phyloP scores from a whole-genome alignment of 805 yeast species.

The Zygotorulaspora danielsina region DNA sequence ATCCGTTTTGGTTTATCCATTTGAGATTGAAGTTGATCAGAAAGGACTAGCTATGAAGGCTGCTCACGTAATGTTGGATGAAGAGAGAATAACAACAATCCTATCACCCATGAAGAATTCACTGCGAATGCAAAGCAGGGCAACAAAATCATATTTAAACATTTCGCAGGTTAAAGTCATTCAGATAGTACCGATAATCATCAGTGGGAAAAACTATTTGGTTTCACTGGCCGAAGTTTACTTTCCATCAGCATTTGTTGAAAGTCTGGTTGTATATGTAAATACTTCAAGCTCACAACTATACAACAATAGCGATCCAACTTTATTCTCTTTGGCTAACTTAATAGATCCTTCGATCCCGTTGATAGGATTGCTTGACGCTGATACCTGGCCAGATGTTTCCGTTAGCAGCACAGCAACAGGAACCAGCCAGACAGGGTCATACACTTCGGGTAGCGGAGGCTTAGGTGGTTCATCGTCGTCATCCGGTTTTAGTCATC shows the following conservation, averaged over 20 bases:
- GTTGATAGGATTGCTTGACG: constrained; percentile 19
- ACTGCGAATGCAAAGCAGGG: background rate
- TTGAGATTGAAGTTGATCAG: constrained; percentile 33
- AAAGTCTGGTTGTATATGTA: constrained; percentile 47
- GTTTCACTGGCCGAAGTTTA: constrained; percentile 84
- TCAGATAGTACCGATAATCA: constrained; percentile 72
- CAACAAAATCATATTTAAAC: constrained; percentile 1
- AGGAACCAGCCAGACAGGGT: background rate
- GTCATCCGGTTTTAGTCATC: constrained; percentile 2
- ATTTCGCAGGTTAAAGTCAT: constrained; percentile 39
- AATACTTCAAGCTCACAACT: constrained; percentile 50
- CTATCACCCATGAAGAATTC: constrained; percentile 4
- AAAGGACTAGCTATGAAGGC: constrained; percentile 5
- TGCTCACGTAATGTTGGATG: background rate
- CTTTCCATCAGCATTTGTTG: constrained; percentile 56
- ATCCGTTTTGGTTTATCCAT: constrained; percentile 58
- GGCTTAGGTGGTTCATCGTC: constrained; percentile 8
- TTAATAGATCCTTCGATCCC: constrained; percentile 54
- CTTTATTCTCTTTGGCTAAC: constrained; percentile 54
- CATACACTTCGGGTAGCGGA: constrained; percentile 4
- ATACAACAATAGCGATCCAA: constrained; percentile 55
- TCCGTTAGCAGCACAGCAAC: constrained; percentile 13
- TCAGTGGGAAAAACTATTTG: constrained; percentile 53
- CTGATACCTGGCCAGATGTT: constrained; percentile 29
- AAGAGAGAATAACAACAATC: constrained; percentile 4